phyloP scores from a whole-genome alignment of 1,139 yeast species.

The Lodderomyces theae region DNA sequence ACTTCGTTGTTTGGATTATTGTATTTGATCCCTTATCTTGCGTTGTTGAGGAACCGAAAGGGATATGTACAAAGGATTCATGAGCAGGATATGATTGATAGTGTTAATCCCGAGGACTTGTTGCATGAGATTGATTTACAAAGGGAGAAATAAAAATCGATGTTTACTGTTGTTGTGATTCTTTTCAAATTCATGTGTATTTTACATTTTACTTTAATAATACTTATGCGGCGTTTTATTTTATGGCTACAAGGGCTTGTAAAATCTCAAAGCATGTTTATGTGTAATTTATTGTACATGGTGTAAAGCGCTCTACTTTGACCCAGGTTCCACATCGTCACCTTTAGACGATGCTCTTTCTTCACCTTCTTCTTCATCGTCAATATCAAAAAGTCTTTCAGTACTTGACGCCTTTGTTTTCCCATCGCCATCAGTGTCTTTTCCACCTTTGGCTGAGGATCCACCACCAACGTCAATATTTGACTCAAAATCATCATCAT shows the following conservation, averaged over 20 bases:
- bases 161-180: too few species aligned
- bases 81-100: constrained; percentile 65
- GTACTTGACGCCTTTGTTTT: constrained; percentile 1
- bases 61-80: constrained; percentile 43
- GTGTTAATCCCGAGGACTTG: constrained; percentile 62
- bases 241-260: too few species aligned
- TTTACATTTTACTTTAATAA: not conserved
- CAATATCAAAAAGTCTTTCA: constrained; percentile 7
- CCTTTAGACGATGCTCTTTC: constrained; percentile 1
- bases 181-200: constrained; percentile 1
- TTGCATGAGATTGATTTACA: constrained; percentile 59
- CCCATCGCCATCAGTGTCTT: constrained; percentile 1
- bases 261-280: too few species aligned
- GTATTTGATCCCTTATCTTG: constrained; percentile 55
- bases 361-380: constrained; percentile 3
- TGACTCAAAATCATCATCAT: constrained; percentile 11
- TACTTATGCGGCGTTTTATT: not conserved
- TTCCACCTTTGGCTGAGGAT: not conserved
- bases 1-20: constrained; percentile 62
- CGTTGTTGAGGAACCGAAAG: constrained; percentile 45
- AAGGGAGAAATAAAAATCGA: constrained; percentile 26
- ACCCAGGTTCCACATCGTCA: not conserved
- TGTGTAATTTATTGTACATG: too few species aligned
- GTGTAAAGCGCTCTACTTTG: not conserved
- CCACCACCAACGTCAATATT: constrained; percentile 24